These are phyloP conservation scores for Ogataea wickerhamii DNA, from an alignment of 805 yeast genomes.

Conservation along the genomic window DNA sequence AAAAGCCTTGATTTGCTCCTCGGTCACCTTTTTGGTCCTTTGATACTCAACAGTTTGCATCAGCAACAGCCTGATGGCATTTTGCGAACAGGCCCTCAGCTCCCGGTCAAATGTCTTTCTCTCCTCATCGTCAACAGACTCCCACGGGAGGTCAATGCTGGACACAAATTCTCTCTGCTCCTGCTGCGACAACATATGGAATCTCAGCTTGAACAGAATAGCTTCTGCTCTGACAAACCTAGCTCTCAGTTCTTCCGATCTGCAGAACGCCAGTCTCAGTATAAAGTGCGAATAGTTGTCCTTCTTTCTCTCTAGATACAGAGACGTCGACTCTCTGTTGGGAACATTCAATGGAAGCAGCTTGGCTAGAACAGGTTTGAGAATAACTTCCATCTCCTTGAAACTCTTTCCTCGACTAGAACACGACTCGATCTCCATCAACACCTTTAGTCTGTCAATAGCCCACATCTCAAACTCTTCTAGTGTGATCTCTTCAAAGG, in stretches of 20 bases:
- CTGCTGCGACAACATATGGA: constrained; percentile 51
- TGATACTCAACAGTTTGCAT: constrained; percentile 30
- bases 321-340: constrained; percentile 36
- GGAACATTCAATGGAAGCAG: constrained; percentile 59
- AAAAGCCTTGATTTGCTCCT: constrained; percentile 51
- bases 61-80: constrained; percentile 37
- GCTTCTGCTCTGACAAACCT: constrained; percentile 79
- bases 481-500: constrained; percentile 78
- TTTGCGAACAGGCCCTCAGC: constrained; percentile 53
- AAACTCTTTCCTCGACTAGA: constrained; percentile 57
- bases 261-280: constrained; percentile 82
- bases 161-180: constrained; percentile 75
- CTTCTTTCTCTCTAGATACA: constrained; percentile 64
- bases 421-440: constrained; percentile 81
- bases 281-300: constrained; percentile 93
- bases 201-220: constrained; percentile 69
- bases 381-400: constrained; percentile 60
- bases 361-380: constrained; percentile 64
- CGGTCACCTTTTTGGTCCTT: constrained; percentile 35
- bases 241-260: constrained; percentile 75
- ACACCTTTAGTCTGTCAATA: constrained; percentile 77
- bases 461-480: constrained; percentile 97
- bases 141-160: constrained; percentile 67
- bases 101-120: constrained; percentile 45
- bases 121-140: constrained; percentile 61